A percentile compares a stretch with the other conserved stretches of the same genome.
These are phyloP conservation scores for Pseudozyma pruni DNA, from an alignment of 1,284 basidiomycete genomes.

Conservation along the genomic window DNA sequence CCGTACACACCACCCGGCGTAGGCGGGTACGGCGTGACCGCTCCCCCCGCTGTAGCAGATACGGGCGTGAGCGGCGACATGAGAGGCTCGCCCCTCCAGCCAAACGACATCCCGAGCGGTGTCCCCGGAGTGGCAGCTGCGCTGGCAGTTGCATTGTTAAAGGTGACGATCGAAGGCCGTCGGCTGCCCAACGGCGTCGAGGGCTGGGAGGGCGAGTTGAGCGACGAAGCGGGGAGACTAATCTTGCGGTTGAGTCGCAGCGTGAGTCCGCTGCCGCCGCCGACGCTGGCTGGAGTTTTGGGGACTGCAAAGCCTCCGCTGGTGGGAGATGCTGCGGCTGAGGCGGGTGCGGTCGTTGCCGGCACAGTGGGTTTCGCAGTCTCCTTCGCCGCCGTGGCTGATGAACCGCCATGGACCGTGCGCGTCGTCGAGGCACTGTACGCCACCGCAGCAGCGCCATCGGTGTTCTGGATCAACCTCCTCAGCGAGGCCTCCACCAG, in stretches of 20 bases:
- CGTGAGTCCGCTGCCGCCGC: constrained; percentile 21
- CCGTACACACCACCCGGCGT: constrained; percentile 32
- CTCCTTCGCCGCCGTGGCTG: neutral
- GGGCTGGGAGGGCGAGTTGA: constrained; percentile 21
- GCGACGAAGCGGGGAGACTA: constrained; percentile 16
- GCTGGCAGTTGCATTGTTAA: neutral
- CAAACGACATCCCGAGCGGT: constrained; percentile 29
- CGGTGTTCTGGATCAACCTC: constrained; percentile 53
- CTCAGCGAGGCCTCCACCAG: constrained; percentile 56
- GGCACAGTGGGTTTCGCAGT: neutral
- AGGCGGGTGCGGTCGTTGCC: neutral
- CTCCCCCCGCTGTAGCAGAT: constrained; percentile 5
- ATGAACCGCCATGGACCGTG: neutral
- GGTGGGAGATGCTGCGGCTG: neutral
- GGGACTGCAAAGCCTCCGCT: constrained; percentile 27
- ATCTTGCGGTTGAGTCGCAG: constrained; percentile 41
- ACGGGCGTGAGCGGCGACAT: constrained; percentile 41
- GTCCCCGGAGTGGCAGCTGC: constrained; percentile 9
- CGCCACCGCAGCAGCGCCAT: constrained; percentile 43
- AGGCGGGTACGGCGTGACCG: constrained; percentile 30
- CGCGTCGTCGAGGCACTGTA: constrained; percentile 22
- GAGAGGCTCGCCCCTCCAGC: constrained; percentile 38
- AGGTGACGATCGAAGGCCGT: constrained; percentile 5
- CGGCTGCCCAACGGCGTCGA: constrained; percentile 27
- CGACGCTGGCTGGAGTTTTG: constrained; percentile 24